Conservation (phyloP, 345 rosid species). For the Geranium rotundifolium region DNA sequence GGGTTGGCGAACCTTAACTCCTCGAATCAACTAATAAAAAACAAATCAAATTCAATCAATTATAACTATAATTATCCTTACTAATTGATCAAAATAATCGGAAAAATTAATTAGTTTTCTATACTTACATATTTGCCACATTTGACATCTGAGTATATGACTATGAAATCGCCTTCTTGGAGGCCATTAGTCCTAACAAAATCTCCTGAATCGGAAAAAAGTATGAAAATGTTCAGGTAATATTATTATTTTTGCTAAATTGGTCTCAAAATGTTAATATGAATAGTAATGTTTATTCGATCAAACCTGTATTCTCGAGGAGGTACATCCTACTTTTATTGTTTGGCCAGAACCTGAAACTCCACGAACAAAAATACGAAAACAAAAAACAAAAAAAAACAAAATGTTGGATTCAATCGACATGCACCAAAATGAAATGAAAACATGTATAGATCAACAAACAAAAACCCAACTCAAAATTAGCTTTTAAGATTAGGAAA, state of each 20-base stretch:
- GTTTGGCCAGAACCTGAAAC: conserved; percentile 98
- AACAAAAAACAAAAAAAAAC: not conserved
- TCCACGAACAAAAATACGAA: conserved; percentile 16
- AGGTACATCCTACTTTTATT: conserved; percentile 99
- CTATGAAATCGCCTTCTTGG: conserved; percentile 98
- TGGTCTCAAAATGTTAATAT: not conserved
- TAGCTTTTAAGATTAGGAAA: not conserved
- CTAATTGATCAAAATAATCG: not conserved
- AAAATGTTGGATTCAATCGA: conserved; percentile 14
- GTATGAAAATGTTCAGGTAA: not conserved
- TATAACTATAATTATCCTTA: not conserved
- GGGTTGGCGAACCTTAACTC: conserved; percentile 88
- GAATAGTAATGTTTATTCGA: not conserved
- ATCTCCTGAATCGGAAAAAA: conserved; percentile 41
- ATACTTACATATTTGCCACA: conserved; percentile 85
- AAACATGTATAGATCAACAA: not conserved
- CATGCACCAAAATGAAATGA: not conserved
- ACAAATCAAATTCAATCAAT: not conserved
- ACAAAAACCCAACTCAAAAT: not conserved
- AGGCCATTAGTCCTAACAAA: conserved; percentile 91
- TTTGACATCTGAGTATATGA: conserved; percentile 81
- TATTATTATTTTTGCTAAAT: no score
- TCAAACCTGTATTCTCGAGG: conserved; percentile 82
- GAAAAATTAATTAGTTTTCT: not conserved
- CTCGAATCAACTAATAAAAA: conserved; percentile 58